Evolutionary conservation across 352 stramenopile genomes (phyloP), one percentile per base, ranked within the genome.

Genomic region (Pythium folliculosum): DNA sequence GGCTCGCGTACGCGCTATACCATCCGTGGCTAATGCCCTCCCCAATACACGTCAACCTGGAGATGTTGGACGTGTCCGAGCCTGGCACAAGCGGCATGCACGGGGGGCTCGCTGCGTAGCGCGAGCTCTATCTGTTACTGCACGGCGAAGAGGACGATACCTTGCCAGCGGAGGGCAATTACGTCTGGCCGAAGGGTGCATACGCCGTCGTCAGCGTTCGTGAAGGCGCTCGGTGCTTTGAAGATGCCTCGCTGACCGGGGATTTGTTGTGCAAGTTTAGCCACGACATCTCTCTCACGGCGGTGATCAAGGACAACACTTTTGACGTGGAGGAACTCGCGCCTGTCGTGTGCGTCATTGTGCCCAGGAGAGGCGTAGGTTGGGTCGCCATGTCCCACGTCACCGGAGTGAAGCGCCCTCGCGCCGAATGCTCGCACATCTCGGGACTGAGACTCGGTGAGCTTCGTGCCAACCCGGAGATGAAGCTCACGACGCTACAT

Each of bases 1-100:
- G 52, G 52, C 52, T 60, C 52, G 52, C 52, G 52, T 60, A 60
- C 22, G 52, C 32, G 1, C 7, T 30, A 17, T 60, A 49, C 52
- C 52, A 60, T 32, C 52, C 52, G 19, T 60, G 50, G 25, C n/a
- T 60, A n/a, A 43, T 12, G 3, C 9, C 9, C 37, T 43, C 37
- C 10, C 14, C 37, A 17, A 17, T 43, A 17, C 37, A 43, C 14
- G 10, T 43, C 37, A n/a, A 48, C 27, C 32, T 60, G 9, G 32
- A 60, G 8, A 9, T 12, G 1, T 12, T 48, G n/a, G 52, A 60
- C 21, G 27, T 60, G 5, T 60, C 52, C 5, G 52, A 60, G 35
- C 19, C 52, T 6, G 12, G 9, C 5, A 32, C 52, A 5, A 30
- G 32, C 13, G 12, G 30, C 32, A 30, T 60, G 52, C 17, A 9